Evolutionary conservation across 116 monocot species (phyloP), one percentile per base, ranked within the genome.

Genomic region (Thalassia testudinum): DNA sequence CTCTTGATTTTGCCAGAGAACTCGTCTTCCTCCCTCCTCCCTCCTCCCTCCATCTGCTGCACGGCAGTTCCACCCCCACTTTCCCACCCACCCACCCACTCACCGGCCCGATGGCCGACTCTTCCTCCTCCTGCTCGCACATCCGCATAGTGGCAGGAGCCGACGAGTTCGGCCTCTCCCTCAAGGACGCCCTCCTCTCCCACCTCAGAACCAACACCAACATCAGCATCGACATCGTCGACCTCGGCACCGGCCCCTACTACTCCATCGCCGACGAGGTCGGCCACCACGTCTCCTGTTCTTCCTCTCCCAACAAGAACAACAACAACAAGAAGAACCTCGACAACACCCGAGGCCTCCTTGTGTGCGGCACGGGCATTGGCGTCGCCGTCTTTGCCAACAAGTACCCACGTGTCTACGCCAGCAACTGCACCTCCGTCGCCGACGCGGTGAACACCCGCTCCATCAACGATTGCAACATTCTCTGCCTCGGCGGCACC

Each of bases 311-410:
- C 30, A 0, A 55, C 29, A n/a, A n/a, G n/a, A n/a, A 34, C 30
- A 10, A 34, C 30, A 3, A 10, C 30, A 3, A 34, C 30, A 3
- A 34, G 18, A 13, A 27, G 6, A n/a, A n/a, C 48, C 7, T 15
- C 23, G 1, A 19, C 1, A 62, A 72, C 21, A 51, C 76, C 26
- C 78, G 81, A 48, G 81, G 85, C 26, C 75, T 85, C 27, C 59
- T 85, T 24, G 68, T 62, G 44, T 91, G 90, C 75, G 90, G 90
- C 68, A 91, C 90, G 21, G 83, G 88, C 50, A 71, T 73, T 21
- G 91, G 91, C 50, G 85, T 91, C 42, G 61, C 76, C 61, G 85
- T 91, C 52, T 91, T 91, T 72, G 85, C 91, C 57, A 91, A 85
- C 76, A 91, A 91, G 63, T 72, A 67, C 74, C 91, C 85, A 37